Evolutionary conservation across 257 asterid genomes (phyloP), one percentile per base, ranked within the genome.

Genomic region (Apocynum venetum): DNA sequence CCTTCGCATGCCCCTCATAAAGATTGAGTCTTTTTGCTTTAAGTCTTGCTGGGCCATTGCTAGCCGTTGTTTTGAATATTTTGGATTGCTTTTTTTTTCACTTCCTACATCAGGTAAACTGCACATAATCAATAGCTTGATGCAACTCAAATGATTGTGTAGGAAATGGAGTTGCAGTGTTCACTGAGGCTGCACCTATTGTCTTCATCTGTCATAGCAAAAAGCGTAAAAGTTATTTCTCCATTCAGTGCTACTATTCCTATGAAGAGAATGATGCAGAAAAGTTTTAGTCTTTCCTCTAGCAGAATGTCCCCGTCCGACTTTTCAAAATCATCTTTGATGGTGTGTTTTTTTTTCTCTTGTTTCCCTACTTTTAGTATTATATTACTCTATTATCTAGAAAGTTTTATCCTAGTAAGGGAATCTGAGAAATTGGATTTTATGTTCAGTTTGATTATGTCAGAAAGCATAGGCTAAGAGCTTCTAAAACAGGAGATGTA

Each of bases 401-500:
- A 36, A 74, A 63, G 3, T 1, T 66, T 67, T 72, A 57, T 31
- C 9, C 9, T 66, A 11, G 41, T 56, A 0, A 53, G 77, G 70
- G 10, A 12, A 14, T 19, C 57, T 68, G 61, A 74, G 31, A 69
- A n/a, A 51, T 60, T 57, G 20, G 57, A 55, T 66, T 77, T 74
- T 35, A 70, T 57, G 83, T 48, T 68, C 84, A 91, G 96, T 87
- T 76, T 72, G 75, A 67, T 71, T 41, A 78, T 63, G 76, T 80
- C 31, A 78, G 85, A 80, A 80, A 80, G 41, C 20, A 73, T 72
- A 84, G 89, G 53, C 17, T 83, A 73, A 84, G 81, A 80, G 88
- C 83, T 82, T 88, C 94, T 3, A 86, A 91, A 83, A 80, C 86
- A 44, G 90, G 87, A 82, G 90, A 90, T 69, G 80, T 87, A 71